Evolutionary conservation across 2,329 filamentous ascomycete genomes (phyloP), one percentile per base, ranked within the genome.

Genomic region (Emericellopsis cladophorae): DNA sequence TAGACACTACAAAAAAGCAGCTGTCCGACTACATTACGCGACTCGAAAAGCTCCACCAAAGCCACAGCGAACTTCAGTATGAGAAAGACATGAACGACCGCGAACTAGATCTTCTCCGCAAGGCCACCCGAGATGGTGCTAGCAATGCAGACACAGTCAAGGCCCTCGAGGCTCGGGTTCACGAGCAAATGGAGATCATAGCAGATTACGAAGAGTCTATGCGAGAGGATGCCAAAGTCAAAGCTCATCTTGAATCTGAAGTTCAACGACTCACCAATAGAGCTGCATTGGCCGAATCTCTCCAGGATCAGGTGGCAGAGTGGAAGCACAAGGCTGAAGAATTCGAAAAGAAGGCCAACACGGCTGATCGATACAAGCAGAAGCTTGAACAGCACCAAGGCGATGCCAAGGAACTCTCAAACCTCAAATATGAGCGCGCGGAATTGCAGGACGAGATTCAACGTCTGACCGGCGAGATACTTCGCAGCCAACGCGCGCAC

Each of bases 141-240:
- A 65, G 64, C 56, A 73, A 62, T 54, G 69, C 62, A 18, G 65
- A 70, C 41, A 61, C 69, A 39, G 68, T 76, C 46, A 64, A 65
- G 58, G 59, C 68, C 44, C 61, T 82, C 49, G 66, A 79, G 48
- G 61, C 64, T 35, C 71, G 72, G 48, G 63, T 81, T 21, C 72
- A 73, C 33, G 76, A 86, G 49, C 78, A 83, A 51, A 79, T 85
- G 55, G 71, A 81, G 43, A 66, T 86, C 39, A 88, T 89, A 52
- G 76, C 78, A 32, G 53, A 54, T 29, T 72, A 68, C 21, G 74
- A 86, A 49, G 84, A 89, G 55, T 49, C 45, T n/a, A 62, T 64
- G 38, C 56, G 60, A 10, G 54, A 50, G 21, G 53, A 59, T 42
- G 53, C 59, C 36, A 54, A 53, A 42, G 47, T 48, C 9, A 56